Percentiles rank a stretch among this genome's conserved stretches.
Conservation (phyloP, 2,329 filamentous ascomycete genomes). For the Fusarium stilboides region DNA sequence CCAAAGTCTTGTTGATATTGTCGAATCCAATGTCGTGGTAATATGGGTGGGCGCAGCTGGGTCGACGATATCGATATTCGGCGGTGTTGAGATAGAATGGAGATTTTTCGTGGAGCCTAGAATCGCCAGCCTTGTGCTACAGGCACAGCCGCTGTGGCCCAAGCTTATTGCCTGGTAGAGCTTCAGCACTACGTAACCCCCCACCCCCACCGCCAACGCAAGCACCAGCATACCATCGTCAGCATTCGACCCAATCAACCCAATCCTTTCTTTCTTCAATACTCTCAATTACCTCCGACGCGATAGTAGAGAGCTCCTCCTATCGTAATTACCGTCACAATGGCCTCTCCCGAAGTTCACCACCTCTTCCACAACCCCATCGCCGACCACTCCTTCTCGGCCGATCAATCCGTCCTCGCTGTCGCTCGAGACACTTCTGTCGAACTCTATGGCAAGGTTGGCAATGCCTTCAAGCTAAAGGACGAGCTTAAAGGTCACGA, state of each 20-base stretch:
- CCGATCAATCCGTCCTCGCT: conserved; percentile 88
- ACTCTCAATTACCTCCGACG: conserved; percentile 46
- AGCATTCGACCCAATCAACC: conserved; percentile 24
- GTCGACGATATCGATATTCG: conserved; percentile 25
- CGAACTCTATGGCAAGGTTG: conserved; percentile 85
- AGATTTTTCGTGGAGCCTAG: conserved; percentile 48
- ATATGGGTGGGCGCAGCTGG: conserved; percentile 23
- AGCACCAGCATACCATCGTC: conserved; percentile 34
- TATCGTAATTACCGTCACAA: conserved; percentile 65
- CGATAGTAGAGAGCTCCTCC: conserved; percentile 95
- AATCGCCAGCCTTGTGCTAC: conserved; percentile 45
- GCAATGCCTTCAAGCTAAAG: conserved; percentile 83
- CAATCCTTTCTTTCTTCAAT: conserved; percentile 32
- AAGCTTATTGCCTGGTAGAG: conserved; percentile 46
- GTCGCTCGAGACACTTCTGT: conserved; percentile 92
- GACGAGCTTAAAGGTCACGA: conserved; percentile 97
- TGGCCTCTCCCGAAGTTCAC: conserved; percentile 92
- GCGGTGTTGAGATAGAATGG: conserved; percentile 45
- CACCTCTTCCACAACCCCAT: conserved; percentile 98
- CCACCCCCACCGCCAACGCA: conserved; percentile 46
- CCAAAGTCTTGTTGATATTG: not conserved
- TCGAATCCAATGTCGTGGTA: conserved; percentile 17
- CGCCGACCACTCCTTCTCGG: conserved; percentile 97
- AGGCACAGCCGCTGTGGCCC: conserved; percentile 41
- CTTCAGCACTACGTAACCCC: conserved; percentile 49